Conservation (phyloP, 805 yeast genomes). For the Yarrowia sp. region DNA sequence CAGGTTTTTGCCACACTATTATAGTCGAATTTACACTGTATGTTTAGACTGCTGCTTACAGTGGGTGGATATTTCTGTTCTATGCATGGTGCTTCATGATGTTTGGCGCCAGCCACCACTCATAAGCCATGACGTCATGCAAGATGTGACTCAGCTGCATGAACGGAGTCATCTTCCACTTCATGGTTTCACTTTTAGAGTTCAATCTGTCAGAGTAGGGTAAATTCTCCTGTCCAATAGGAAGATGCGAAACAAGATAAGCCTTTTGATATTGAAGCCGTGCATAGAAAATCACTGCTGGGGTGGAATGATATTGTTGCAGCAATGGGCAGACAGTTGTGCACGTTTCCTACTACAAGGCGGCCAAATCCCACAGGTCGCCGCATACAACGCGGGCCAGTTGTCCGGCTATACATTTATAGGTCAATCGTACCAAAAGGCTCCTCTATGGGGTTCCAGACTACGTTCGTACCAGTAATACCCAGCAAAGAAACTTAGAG, state of each 20-base stretch:
- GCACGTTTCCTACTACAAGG: neutral
- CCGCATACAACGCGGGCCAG: too few relatives aligned
- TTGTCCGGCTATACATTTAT: too few relatives aligned
- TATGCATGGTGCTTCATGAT: neutral
- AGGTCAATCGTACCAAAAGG: too few relatives aligned
- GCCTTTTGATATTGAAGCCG: conserved; percentile 2
- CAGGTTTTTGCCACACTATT: too few relatives aligned
- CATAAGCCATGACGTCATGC: conserved; percentile 5
- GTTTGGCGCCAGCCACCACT: neutral
- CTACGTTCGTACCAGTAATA: too few relatives aligned
- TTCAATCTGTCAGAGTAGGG: conserved; percentile 8
- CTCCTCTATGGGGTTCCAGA: too few relatives aligned
- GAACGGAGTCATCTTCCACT: neutral
- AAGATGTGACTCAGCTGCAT: conserved; percentile 15
- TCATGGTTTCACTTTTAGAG: neutral
- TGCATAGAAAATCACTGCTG: neutral
- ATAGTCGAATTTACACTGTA: neutral
- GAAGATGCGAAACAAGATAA: neutral
- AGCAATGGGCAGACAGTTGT: neutral
- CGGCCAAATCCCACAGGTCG: too few relatives aligned
- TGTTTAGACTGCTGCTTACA: neutral
- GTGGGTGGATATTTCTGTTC: neutral
- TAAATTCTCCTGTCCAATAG: neutral
- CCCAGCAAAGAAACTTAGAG: too few relatives aligned
- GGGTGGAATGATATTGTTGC: neutral